Evolutionary conservation across 2,329 filamentous ascomycete genomes (phyloP), one percentile per base, ranked within the genome.

Genomic region (Saccharata proteae): DNA sequence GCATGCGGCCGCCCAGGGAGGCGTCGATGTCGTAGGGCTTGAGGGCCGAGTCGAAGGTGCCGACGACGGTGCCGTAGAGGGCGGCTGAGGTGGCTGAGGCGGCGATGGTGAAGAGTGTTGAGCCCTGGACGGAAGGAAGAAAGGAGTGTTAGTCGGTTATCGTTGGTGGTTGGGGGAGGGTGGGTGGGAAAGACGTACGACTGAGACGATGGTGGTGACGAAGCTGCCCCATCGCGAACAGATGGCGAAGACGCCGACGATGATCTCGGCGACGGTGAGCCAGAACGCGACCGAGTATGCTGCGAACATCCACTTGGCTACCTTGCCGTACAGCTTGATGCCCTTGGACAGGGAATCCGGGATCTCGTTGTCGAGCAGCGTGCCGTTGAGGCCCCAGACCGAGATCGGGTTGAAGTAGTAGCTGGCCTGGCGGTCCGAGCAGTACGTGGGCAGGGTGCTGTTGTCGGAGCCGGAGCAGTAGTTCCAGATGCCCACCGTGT

Each of bases 201-300:
- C 62, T 14, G 80, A 75, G 38, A 90, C 61, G 38, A 96, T 61
- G 55, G 79, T 92, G 25, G 83, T 92, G 37, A 84, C 58, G 55
- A 90, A 82, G 32, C 80, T 85, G 30, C 88, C 75, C 61, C 73
- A 76, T 41, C 84, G 74, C 38, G 77, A 84, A 70, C 78, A 93
- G 56, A 81, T 79, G 40, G 85, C 79, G 40, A 88, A 77, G 49
- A 93, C 63, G 39, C 86, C 86, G 27, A 92, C 61, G 26, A 90
- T 39, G 37, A 94, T 67, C 55, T 86, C 80, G 16, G 76, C 57
- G 24, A 65, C 69, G 5, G 88, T 80, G 12, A 74, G 65, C 39
- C 77, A 57, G 45, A 86, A 68, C 30, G 82, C 77, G 40, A 84
- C 67, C 43, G 84, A 66, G 55, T 85, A 93, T 40, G 77, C 75